phyloP scores from a whole-genome alignment of 192 early-diverging fungal genomes.

The Coemansia sp. region DNA sequence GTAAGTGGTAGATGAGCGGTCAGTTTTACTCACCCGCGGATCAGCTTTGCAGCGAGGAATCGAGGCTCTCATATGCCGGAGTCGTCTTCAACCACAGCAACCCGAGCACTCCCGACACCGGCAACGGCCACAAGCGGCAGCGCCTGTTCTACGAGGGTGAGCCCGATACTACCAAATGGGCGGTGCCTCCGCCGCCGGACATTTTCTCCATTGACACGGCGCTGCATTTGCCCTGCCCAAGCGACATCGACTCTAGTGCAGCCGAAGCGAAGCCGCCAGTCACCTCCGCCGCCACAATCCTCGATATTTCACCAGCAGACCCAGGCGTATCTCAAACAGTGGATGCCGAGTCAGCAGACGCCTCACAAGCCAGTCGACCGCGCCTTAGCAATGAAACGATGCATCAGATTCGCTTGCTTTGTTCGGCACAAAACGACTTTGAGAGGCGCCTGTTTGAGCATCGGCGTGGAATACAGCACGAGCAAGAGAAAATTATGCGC shows the following conservation, averaged over 20 bases:
- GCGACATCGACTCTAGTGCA: not conserved
- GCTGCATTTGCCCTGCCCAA: not conserved
- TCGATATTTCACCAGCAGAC: not conserved
- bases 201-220: slow-evolving; percentile 3
- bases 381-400: slow-evolving; percentile 11
- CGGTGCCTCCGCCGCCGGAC: slow-evolving; percentile 31
- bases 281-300: not conserved
- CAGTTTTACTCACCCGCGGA: slow-evolving; percentile 37
- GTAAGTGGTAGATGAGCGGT: not conserved
- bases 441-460: slow-evolving; percentile 43
- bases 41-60: slow-evolving; percentile 21
- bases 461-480: slow-evolving; percentile 26
- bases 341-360: not conserved
- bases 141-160: slow-evolving; percentile 42
- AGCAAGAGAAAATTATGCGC: slow-evolving; percentile 17
- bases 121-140: slow-evolving; percentile 11
- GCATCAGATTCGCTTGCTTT: slow-evolving; percentile 16
- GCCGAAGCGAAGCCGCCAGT: not conserved
- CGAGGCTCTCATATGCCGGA: not conserved
- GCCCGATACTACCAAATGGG: slow-evolving; percentile 45
- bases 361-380: not conserved
- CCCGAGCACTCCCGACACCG: not conserved
- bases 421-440: slow-evolving; percentile 38
- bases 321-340: not conserved
- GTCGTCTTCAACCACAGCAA: not conserved